Evolutionary conservation across 495 filamentous ascomycete genomes (phyloP).

Genomic region (Talaromyces thailandensis): DNA sequence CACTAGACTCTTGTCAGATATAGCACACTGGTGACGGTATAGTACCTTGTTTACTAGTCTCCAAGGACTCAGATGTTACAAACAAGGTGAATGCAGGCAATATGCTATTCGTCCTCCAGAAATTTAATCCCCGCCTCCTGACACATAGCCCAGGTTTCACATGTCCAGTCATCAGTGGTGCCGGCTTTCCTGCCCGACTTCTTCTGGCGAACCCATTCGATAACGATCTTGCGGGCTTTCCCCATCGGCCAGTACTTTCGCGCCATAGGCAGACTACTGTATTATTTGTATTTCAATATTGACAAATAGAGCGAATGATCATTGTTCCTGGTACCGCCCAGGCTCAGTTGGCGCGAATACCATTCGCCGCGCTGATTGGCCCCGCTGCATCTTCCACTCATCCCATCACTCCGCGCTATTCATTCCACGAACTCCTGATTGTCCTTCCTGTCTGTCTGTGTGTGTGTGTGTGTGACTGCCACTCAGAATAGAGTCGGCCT

Average conservation of each 20-base stretch:
- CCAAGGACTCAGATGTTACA: background rate
- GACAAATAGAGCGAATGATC: background rate
- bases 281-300: background rate
- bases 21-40: background rate
- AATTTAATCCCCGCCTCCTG: background rate
- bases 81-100: background rate
- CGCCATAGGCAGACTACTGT: background rate
- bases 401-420: background rate
- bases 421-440: background rate
- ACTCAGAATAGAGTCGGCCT: background rate
- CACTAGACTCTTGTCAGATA: background rate
- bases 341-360: background rate
- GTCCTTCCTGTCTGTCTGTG: background rate
- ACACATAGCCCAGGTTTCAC: background rate
- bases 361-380: constrained; percentile 7
- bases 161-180: background rate
- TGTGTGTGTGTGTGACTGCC: background rate
- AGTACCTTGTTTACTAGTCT: no score
- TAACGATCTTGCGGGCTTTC: background rate
- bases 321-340: background rate
- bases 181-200: background rate
- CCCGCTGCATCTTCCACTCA: constrained; percentile 4
- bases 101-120: background rate
- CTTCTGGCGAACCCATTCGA: background rate
- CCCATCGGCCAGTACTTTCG: background rate